Evolutionary conservation across 345 rosid species (phyloP).

Genomic region (Arabidopsis suecica): DNA sequence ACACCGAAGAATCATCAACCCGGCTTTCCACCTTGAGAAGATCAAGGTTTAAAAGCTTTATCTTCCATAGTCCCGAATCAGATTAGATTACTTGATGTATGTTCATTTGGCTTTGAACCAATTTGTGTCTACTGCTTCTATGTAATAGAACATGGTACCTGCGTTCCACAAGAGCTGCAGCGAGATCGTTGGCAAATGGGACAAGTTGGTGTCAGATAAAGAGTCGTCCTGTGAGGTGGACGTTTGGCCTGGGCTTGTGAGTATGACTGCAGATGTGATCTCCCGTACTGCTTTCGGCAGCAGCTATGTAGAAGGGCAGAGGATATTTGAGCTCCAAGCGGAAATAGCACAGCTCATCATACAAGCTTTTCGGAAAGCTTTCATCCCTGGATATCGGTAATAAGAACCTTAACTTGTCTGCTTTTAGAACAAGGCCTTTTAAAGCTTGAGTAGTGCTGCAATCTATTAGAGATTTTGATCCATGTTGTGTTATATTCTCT

Average conservation of each 20-base stretch:
- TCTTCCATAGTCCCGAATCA: neutral
- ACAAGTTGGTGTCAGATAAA: conserved; percentile 22
- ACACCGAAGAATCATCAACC: conserved; percentile 52
- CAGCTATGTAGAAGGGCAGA: conserved; percentile 70
- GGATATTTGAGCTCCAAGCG: conserved; percentile 56
- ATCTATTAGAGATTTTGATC: neutral
- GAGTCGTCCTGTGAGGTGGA: conserved; percentile 46
- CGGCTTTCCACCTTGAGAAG: conserved; percentile 56
- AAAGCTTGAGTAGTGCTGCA: neutral
- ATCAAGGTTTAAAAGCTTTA: conserved; percentile 41
- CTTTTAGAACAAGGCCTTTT: too few relatives aligned
- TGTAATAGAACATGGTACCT: conserved; percentile 39
- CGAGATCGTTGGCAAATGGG: conserved; percentile 44
- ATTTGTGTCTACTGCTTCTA: neutral
- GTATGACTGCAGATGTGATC: conserved; percentile 50
- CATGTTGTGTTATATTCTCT: neutral
- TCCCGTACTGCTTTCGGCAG: conserved; percentile 71
- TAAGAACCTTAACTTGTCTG: neutral
- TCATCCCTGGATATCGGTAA: conserved; percentile 71
- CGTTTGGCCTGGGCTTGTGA: conserved; percentile 50
- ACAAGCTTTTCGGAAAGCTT: conserved; percentile 35
- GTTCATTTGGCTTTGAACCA: neutral
- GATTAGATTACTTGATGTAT: neutral
- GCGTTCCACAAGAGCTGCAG: conserved; percentile 47
- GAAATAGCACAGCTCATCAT: conserved; percentile 46